phyloP scores from a whole-genome alignment of 108 stramenopile species.

The Halocafeteria seosinensis region DNA sequence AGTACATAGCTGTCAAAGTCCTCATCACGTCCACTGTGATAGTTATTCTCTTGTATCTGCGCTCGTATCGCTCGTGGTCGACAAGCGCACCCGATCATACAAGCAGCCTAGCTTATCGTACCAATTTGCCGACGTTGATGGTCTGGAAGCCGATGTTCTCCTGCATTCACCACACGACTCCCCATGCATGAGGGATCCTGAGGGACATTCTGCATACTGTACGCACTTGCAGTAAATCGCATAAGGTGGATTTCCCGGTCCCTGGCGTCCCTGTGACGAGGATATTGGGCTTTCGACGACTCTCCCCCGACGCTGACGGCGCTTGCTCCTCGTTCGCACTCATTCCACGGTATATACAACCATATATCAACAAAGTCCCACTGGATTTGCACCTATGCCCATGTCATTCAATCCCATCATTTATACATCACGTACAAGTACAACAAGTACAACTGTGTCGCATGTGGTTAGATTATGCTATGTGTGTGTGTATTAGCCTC shows the following conservation, averaged over 20 bases:
- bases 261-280: slow-evolving; percentile 81
- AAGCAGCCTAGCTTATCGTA: slow-evolving; percentile 5
- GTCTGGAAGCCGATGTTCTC: slow-evolving; percentile 32
- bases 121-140: slow-evolving; percentile 57
- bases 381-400: no score
- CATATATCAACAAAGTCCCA: no score
- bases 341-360: no score
- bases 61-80: background rate
- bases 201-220: background rate
- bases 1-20: slow-evolving; percentile 61
- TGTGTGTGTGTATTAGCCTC: no score
- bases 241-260: slow-evolving; percentile 59
- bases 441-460: no score
- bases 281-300: slow-evolving; percentile 65
- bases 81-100: background rate
- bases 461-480: no score
- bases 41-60: background rate
- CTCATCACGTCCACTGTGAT: slow-evolving; percentile 34
- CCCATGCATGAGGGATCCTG: background rate
- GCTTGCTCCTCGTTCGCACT: no score
- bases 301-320: no score
- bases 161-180: background rate
- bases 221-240: slow-evolving; percentile 39
- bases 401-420: no score
- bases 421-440: no score